Conservation (phyloP, 345 rosid species). For the Sonneratia caseolaris region DNA sequence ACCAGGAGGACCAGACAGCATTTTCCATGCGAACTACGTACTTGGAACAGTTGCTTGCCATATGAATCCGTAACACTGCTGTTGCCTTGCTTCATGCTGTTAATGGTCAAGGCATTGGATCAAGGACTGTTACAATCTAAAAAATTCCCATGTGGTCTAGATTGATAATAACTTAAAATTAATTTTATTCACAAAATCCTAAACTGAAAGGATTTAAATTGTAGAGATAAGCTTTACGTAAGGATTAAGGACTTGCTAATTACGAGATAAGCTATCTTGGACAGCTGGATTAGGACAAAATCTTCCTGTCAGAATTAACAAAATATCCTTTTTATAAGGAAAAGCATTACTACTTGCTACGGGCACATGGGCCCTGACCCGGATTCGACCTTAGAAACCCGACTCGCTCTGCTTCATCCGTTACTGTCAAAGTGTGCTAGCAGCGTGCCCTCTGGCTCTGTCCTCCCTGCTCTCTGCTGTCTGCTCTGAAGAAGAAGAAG, state of each 20-base stretch:
- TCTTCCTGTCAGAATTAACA: not conserved
- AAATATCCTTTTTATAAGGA: not conserved
- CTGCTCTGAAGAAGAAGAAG: slow-evolving; percentile 1
- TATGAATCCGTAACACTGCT: not conserved
- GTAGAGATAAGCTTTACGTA: too few relatives aligned
- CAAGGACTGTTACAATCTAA: too few relatives aligned
- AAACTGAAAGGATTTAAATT: too few relatives aligned
- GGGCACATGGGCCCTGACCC: not conserved
- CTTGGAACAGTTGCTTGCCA: not conserved
- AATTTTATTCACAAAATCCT: too few relatives aligned
- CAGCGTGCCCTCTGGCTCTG: not conserved
- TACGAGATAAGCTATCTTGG: too few relatives aligned
- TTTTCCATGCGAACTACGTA: not conserved
- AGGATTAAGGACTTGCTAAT: too few relatives aligned
- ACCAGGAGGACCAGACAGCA: not conserved
- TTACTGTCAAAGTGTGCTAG: not conserved
- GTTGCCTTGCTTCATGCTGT: too few relatives aligned
- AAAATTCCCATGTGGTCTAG: too few relatives aligned
- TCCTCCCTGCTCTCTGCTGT: not conserved
- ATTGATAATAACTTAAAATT: too few relatives aligned
- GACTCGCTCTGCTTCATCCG: not conserved
- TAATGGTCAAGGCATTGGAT: too few relatives aligned
- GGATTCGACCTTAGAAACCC: not conserved
- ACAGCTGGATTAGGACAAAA: not conserved
- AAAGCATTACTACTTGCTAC: too few relatives aligned